Percentiles rank a stretch among this genome's conserved stretches.
These are phyloP conservation scores for Cercospora sp. DNA, from an alignment of 2,329 filamentous ascomycete species.

Conservation along the genomic window DNA sequence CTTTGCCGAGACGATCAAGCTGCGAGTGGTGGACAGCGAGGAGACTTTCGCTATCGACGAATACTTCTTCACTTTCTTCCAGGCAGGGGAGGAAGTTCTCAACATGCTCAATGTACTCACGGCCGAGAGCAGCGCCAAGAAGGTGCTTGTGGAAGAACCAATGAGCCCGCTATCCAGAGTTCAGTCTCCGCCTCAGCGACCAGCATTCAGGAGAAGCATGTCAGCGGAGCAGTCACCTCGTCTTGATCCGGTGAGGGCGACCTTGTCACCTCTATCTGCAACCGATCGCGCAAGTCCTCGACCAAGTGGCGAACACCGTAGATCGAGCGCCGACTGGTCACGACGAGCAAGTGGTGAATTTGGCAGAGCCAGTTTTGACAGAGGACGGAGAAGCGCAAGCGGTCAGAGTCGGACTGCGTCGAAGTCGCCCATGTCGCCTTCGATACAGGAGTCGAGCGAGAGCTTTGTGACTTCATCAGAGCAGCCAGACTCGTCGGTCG, in stretches of 20 bases:
- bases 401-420: slow-evolving; percentile 53
- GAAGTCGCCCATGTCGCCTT: slow-evolving; percentile 50
- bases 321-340: slow-evolving; percentile 42
- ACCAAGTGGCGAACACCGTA: slow-evolving; percentile 45
- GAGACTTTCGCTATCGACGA: slow-evolving; percentile 96
- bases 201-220: slow-evolving; percentile 7
- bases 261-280: slow-evolving; percentile 45
- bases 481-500: slow-evolving; percentile 27
- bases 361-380: slow-evolving; percentile 40
- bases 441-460: slow-evolving; percentile 65
- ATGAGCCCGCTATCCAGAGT: slow-evolving; percentile 12
- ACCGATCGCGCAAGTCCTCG: slow-evolving; percentile 41
- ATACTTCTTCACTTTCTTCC: slow-evolving; percentile 98
- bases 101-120: slow-evolving; percentile 69
- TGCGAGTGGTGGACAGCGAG: slow-evolving; percentile 88
- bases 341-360: slow-evolving; percentile 38
- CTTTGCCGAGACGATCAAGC: slow-evolving; percentile 89
- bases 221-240: slow-evolving; percentile 26
- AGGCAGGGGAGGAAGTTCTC: slow-evolving; percentile 66
- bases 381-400: slow-evolving; percentile 62
- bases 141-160: slow-evolving; percentile 14
- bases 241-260: slow-evolving; percentile 45
- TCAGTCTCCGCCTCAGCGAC: slow-evolving; percentile 2
- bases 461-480: slow-evolving; percentile 58
- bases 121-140: slow-evolving; percentile 56